Conservation (phyloP, 495 filamentous ascomycete genomes). For the Ramalina peruviana region DNA sequence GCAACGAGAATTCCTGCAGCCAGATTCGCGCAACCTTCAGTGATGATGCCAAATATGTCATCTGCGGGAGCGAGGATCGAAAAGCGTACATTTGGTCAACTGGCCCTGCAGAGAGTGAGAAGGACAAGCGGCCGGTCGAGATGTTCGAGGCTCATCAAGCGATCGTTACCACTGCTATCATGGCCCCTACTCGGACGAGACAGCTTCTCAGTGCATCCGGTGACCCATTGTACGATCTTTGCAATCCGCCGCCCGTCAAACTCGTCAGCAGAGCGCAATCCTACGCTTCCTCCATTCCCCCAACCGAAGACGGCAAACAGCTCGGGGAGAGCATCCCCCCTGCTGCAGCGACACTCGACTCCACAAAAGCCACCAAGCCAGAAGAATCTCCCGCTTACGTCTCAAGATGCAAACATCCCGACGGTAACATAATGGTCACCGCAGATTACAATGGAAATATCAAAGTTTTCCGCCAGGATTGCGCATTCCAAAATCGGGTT, state of each 20-base stretch:
- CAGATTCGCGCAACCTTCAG: conserved; percentile 86
- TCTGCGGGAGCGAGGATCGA: conserved; percentile 87
- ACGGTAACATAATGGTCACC: conserved; percentile 85
- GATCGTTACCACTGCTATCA: conserved; percentile 73
- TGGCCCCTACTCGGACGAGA: conserved; percentile 68
- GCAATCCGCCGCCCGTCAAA: conserved; percentile 86
- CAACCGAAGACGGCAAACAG: conserved; percentile 12
- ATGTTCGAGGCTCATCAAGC: conserved; percentile 79
- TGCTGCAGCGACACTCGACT: conserved; percentile 24
- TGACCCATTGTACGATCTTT: conserved; percentile 90
- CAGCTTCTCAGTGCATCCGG: conserved; percentile 65
- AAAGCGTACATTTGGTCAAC: conserved; percentile 82
- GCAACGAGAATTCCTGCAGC: conserved; percentile 80
- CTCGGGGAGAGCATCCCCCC: conserved; percentile 12
- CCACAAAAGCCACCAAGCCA: conserved; percentile 36
- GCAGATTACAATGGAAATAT: conserved; percentile 80
- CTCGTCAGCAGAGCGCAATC: conserved; percentile 61
- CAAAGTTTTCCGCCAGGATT: conserved; percentile 91
- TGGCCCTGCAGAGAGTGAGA: conserved; percentile 38
- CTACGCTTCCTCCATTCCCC: conserved; percentile 25
- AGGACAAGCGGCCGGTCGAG: conserved; percentile 66
- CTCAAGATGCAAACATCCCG: conserved; percentile 56
- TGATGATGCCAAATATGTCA: conserved; percentile 75
- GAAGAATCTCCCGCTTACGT: conserved; percentile 57
- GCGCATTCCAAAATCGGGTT: conserved; percentile 50